Evolutionary conservation across 2,329 filamentous ascomycete genomes (phyloP), one percentile per base, ranked within the genome.

Genomic region (Pezizomycotina sp.): DNA sequence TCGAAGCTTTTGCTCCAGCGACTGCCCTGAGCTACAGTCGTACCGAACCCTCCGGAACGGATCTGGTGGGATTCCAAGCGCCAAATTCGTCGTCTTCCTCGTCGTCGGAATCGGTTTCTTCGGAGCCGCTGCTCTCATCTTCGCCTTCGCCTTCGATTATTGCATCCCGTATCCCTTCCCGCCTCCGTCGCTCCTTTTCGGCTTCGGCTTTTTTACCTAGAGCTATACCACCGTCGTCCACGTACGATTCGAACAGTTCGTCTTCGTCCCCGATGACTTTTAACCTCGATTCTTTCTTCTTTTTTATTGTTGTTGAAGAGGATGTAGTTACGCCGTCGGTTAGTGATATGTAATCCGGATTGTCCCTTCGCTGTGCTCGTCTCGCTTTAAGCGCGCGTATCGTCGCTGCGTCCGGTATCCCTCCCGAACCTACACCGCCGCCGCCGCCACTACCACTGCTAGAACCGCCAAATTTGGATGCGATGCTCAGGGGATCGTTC

Each of bases 71-170:
- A 35, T 14, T 43, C 41, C 41, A 35, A 43, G 30, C 36, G 3
- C 36, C 34, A 12, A 20, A 31, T 5, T 28, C 28, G 24, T 26
- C 31, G 7, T 25, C 36, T 14, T 34, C 34, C 8, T 23, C n/a
- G 24, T 19, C 24, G 20, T 31, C 35, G 4, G 34, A 25, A 6
- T 31, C 35, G 3, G 41, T 32, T 13, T 36, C 28, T n/a, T n/a
- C n/a, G n/a, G n/a, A n/a, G n/a, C n/a, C n/a, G n/a, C n/a, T n/a
- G n/a, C n/a, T n/a, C n/a, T n/a, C n/a, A n/a, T n/a, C n/a, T 39
- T 43, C 41, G 9, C 38, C 41, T 39, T 43, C 41, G 9, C 38
- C 41, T 29, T 35, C 36, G 20, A 38, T 36, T 25, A 43, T 43
- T 21, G 41, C 41, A 7, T 38, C 36, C 12, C 20, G 14, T 8